A percentile compares a stretch with the other conserved stretches of the same genome.
Conservation (phyloP, 108 stramenopile genomes). For the Cylindrotheca fusiformis region DNA sequence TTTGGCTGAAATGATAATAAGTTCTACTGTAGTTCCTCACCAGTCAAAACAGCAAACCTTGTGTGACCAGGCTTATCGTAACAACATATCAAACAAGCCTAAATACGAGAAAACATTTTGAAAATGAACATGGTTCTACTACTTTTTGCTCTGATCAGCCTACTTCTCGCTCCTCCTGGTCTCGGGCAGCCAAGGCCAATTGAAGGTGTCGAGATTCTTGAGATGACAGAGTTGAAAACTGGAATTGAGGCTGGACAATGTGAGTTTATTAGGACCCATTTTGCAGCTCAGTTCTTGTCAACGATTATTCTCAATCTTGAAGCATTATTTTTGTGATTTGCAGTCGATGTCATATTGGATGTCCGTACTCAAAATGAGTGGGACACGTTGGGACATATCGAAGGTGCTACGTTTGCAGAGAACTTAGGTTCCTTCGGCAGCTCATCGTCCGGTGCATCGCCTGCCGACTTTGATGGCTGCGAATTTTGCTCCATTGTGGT, state of each 20-base stretch:
- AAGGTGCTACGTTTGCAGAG: constrained; percentile 9
- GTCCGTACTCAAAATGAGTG: constrained; percentile 23
- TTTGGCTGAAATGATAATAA: no score
- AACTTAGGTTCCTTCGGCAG: not conserved
- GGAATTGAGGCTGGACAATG: not conserved
- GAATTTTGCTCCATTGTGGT: constrained; percentile 11
- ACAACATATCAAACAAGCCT: no score
- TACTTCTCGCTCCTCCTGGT: not conserved
- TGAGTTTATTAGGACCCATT: no score
- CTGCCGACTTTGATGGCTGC: not conserved
- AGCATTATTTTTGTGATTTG: not conserved
- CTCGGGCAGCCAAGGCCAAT: not conserved
- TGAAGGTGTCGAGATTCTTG: not conserved
- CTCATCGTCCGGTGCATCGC: not conserved
- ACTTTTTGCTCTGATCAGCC: not conserved
- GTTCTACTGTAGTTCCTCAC: no score
- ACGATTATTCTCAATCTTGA: no score
- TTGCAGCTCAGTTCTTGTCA: no score
- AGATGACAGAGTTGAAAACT: not conserved
- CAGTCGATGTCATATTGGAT: constrained; percentile 21
- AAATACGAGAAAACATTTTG: no score
- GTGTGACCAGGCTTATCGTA: no score
- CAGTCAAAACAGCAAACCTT: no score
- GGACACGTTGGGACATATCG: constrained; percentile 17
- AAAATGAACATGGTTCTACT: no score